A percentile compares a stretch with the other conserved stretches of the same genome.
phyloP scores from a whole-genome alignment of 768 basidiomycete genomes.

The Hemileccinum impolitum region DNA sequence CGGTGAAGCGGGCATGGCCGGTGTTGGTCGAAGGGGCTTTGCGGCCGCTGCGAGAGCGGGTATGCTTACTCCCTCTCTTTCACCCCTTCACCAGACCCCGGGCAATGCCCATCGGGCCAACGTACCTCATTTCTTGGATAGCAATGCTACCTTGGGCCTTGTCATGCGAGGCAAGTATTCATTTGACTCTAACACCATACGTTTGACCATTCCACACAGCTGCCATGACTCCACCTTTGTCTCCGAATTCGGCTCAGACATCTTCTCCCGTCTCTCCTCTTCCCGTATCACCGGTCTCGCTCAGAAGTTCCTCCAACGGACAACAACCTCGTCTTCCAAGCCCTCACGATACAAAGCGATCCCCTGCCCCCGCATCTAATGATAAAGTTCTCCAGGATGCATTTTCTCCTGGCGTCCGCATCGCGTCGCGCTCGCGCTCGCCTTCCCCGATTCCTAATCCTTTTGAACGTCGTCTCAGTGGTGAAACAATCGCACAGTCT shows the following conservation, averaged over 20 bases:
- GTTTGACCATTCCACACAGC: constrained; percentile 20
- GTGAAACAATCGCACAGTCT: constrained; percentile 41
- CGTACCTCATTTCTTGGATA: constrained; percentile 45
- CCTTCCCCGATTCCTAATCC: constrained; percentile 73
- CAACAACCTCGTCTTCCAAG: constrained; percentile 18
- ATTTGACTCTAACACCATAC: background rate
- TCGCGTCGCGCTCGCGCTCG: constrained; percentile 29
- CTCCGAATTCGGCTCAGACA: constrained; percentile 32
- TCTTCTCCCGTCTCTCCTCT: constrained; percentile 34
- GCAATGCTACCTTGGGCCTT: constrained; percentile 33
- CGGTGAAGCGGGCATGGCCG: constrained; percentile 85
- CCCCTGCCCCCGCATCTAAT: constrained; percentile 4
- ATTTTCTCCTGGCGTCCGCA: constrained; percentile 23
- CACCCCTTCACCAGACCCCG: constrained; percentile 10
- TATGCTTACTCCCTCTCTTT: constrained; percentile 35
- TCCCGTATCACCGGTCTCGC: constrained; percentile 23
- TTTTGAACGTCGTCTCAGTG: constrained; percentile 87
- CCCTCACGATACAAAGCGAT: constrained; percentile 14
- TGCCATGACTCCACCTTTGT: constrained; percentile 32
- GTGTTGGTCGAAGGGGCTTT: constrained; percentile 83
- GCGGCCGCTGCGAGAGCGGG: constrained; percentile 68
- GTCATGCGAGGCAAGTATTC: constrained; percentile 31
- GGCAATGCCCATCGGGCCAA: constrained; percentile 29
- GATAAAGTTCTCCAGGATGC: constrained; percentile 18
- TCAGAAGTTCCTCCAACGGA: constrained; percentile 12